phyloP scores from a whole-genome alignment of 371 early-diverging fungal species.

The Mortierella sp. region DNA sequence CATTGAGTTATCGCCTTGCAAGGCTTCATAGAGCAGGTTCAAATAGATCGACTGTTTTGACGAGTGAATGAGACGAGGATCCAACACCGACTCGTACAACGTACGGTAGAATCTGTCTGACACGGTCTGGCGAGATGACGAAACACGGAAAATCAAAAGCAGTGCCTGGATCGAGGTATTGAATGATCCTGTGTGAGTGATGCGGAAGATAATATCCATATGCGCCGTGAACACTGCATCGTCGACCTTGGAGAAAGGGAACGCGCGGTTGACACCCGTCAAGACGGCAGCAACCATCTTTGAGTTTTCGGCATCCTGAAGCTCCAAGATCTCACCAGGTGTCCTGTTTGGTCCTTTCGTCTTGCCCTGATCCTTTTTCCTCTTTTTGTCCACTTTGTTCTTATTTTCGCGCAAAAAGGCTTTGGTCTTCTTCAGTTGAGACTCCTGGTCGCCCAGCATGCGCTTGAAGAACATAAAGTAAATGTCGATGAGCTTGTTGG shows the following conservation, averaged over 20 bases:
- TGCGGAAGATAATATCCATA: conserved; percentile 86
- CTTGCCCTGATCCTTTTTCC: conserved; percentile 58
- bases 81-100: conserved; percentile 88
- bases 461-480: conserved; percentile 93
- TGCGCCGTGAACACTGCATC: conserved; percentile 83
- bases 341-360: conserved; percentile 52
- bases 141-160: conserved; percentile 86
- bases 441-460: conserved; percentile 66
- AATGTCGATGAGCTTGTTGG: conserved; percentile 85
- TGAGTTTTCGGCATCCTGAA: conserved; percentile 73
- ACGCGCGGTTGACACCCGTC: conserved; percentile 96
- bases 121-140: conserved; percentile 59
- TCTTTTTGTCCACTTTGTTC: conserved; percentile 50
- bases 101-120: conserved; percentile 91
- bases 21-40: conserved; percentile 88
- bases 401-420: conserved; percentile 54
- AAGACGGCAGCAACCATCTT: conserved; percentile 93
- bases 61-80: conserved; percentile 78
- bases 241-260: conserved; percentile 88
- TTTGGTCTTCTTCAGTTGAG: conserved; percentile 59
- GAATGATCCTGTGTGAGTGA: conserved; percentile 89
- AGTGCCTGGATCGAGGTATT: conserved; percentile 94
- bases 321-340: conserved; percentile 53
- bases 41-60: conserved; percentile 94
- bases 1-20: conserved; percentile 80